Conservation (phyloP, 164 flowering plant species). For the Stephania japonica region DNA sequence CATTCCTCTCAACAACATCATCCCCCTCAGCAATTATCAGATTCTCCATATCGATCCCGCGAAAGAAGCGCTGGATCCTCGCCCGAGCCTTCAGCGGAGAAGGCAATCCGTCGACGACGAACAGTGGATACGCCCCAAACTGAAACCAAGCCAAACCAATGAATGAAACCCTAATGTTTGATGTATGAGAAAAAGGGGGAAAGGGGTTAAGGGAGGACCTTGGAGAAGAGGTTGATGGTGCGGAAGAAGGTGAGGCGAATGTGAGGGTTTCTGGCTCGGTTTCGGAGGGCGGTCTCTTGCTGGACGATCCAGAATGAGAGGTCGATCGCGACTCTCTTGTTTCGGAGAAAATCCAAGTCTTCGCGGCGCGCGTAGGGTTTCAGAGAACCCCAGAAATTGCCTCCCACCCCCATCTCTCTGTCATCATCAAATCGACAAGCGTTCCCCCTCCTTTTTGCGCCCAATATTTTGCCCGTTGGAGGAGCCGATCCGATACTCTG, state of each 20-base stretch:
- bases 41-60: conserved; percentile 38
- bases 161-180: background rate
- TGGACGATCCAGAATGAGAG: conserved; percentile 90
- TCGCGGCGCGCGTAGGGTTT: conserved; percentile 69
- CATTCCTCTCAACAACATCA: conserved; percentile 60
- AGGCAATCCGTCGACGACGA: conserved; percentile 81
- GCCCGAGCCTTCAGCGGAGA: conserved; percentile 70
- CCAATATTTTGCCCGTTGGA: background rate
- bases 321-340: conserved; percentile 86
- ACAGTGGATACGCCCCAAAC: conserved; percentile 94
- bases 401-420: conserved; percentile 65
- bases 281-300: conserved; percentile 65
- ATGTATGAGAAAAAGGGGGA: conserved; percentile 22
- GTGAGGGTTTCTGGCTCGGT: conserved; percentile 58
- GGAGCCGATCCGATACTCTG: background rate
- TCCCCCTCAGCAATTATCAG: conserved; percentile 24
- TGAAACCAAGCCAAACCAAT: conserved; percentile 15
- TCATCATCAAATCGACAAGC: too few relatives aligned
- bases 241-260: conserved; percentile 79
- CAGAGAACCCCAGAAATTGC: conserved; percentile 76
- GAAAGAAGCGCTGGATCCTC: conserved; percentile 50
- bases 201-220: conserved; percentile 54
- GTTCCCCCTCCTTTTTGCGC: background rate
- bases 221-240: conserved; percentile 78
- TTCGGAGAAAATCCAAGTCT: conserved; percentile 58